Evolutionary conservation across 768 basidiomycete species (phyloP).

Genomic region (Agrocybe pediades): DNA sequence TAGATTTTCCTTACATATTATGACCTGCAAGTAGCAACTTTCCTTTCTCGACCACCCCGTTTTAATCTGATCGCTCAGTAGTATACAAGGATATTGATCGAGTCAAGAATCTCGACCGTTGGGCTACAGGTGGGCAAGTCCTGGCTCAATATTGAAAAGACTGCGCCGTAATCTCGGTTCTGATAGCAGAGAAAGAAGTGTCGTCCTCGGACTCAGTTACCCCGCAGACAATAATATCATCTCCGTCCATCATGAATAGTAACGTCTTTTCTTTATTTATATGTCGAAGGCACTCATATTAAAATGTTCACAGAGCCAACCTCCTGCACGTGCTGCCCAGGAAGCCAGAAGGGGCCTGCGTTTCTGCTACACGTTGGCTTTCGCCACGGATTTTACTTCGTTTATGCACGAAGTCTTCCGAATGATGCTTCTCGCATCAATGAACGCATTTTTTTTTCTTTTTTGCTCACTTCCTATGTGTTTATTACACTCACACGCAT

Average conservation of each 20-base stretch:
- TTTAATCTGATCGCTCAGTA: too few relatives aligned
- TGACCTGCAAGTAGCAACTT: too few relatives aligned
- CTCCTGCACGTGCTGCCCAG: conserved; percentile 10
- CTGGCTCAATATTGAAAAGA: background rate
- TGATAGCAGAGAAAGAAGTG: background rate
- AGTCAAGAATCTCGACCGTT: too few relatives aligned
- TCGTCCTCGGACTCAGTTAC: background rate
- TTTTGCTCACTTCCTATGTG: conserved; percentile 15
- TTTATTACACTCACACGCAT: conserved; percentile 16
- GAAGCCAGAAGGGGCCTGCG: conserved; percentile 16
- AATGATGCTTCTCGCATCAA: conserved; percentile 26
- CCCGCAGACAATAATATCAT: background rate
- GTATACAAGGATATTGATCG: too few relatives aligned
- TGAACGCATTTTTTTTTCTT: conserved; percentile 14
- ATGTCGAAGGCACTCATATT: background rate
- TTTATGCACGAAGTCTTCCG: conserved; percentile 12
- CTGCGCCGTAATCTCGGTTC: background rate
- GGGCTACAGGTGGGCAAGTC: too few relatives aligned
- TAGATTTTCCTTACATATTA: too few relatives aligned
- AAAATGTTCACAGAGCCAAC: background rate
- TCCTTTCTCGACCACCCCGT: too few relatives aligned
- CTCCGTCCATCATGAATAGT: background rate
- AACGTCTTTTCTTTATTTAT: background rate
- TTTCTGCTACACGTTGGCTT: conserved; percentile 20
- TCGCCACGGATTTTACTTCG: conserved; percentile 19